A percentile compares a stretch with the other conserved stretches of the same genome.
Conservation (phyloP, 2,329 filamentous ascomycete genomes). For the Coniella lustricola region DNA sequence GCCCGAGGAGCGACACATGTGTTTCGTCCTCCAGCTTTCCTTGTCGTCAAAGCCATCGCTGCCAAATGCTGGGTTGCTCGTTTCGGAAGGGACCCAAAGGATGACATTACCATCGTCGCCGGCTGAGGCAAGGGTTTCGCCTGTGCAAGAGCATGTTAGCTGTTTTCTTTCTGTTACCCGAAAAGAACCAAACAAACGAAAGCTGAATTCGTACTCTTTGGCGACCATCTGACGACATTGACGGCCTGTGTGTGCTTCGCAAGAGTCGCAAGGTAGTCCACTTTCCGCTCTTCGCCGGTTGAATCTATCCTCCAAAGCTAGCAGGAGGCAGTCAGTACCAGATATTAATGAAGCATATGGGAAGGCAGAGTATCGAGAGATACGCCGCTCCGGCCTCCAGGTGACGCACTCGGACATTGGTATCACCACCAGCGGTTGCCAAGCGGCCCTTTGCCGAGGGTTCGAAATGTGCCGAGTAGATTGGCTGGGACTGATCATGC, state of each 20-base stretch:
- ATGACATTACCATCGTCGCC: conserved; percentile 97
- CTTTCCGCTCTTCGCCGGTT: conserved; percentile 77
- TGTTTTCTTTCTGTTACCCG: not conserved
- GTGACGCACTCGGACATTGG: conserved; percentile 75
- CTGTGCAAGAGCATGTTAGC: conserved; percentile 36
- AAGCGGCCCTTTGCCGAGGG: conserved; percentile 83
- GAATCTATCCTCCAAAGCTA: conserved; percentile 87
- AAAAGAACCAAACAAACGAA: not conserved
- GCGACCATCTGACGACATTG: conserved; percentile 94
- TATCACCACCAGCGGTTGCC: conserved; percentile 91
- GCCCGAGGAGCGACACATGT: conserved; percentile 93
- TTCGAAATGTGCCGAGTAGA: conserved; percentile 97
- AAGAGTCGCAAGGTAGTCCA: conserved; percentile 86
- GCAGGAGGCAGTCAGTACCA: not conserved
- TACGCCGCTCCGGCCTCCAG: not conserved
- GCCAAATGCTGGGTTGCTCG: conserved; percentile 62
- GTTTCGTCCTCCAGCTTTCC: conserved; percentile 92
- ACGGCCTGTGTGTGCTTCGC: conserved; percentile 94
- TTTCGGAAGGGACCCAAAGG: conserved; percentile 87
- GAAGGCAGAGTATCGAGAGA: not conserved
- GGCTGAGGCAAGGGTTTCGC: conserved; percentile 87
- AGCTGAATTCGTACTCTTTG: conserved; percentile 59
- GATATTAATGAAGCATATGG: not conserved
- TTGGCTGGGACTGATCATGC: conserved; percentile 94
- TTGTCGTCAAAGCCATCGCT: conserved; percentile 87